These are phyloP conservation scores for Pulveroboletus sp. DNA, from an alignment of 768 basidiomycete species.

Conservation along the genomic window DNA sequence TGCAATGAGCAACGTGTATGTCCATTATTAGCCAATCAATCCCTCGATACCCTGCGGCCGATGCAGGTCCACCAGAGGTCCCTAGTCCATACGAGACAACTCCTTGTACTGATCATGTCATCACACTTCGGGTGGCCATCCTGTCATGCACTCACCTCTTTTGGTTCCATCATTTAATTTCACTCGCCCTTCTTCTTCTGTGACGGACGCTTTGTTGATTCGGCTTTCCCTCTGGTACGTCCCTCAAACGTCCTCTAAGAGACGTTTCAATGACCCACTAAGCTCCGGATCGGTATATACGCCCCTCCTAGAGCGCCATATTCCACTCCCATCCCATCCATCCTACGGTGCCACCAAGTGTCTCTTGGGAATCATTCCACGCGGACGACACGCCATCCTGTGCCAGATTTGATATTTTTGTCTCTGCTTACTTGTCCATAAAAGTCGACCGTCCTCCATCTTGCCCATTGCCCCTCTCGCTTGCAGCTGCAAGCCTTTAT, in stretches of 20 bases:
- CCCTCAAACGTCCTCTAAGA: slow-evolving; percentile 22
- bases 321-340: slow-evolving; percentile 18
- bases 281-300: slow-evolving; percentile 29
- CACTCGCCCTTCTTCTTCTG: slow-evolving; percentile 26
- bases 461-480: slow-evolving; percentile 32
- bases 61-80: slow-evolving; percentile 20
- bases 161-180: slow-evolving; percentile 31
- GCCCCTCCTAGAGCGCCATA: slow-evolving; percentile 10
- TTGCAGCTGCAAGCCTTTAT: slow-evolving; percentile 22
- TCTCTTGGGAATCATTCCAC: slow-evolving; percentile 19
- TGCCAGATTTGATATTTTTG: slow-evolving; percentile 31
- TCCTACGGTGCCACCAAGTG: slow-evolving; percentile 14
- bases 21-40: slow-evolving; percentile 18
- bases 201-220: slow-evolving; percentile 27
- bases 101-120: slow-evolving; percentile 18
- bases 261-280: slow-evolving; percentile 28
- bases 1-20: slow-evolving; percentile 14
- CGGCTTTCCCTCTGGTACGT: slow-evolving; percentile 23
- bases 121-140: slow-evolving; percentile 26
- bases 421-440: slow-evolving; percentile 15
- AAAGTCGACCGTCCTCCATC: slow-evolving; percentile 22
- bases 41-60: slow-evolving; percentile 12
- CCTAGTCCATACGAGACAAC: slow-evolving; percentile 18
- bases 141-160: slow-evolving; percentile 23
- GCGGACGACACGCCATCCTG: slow-evolving; percentile 30